Evolutionary conservation across 176 grass and related monocot species (phyloP).

Genomic region (Themeda triandra): DNA sequence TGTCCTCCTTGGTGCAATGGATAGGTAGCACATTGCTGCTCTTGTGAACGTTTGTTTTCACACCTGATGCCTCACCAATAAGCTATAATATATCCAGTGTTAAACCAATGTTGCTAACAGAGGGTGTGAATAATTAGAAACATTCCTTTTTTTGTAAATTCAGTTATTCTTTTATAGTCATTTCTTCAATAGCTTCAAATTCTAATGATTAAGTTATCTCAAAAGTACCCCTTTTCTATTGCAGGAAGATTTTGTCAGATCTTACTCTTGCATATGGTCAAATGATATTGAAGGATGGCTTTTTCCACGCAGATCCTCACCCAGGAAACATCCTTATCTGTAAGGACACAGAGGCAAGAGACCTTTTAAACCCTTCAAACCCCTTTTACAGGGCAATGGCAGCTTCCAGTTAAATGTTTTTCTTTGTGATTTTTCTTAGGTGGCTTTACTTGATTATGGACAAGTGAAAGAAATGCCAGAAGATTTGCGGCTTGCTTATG

Average conservation of each 20-base stretch:
- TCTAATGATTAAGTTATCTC: not conserved
- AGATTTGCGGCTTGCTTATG: constrained; percentile 86
- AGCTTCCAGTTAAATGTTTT: constrained; percentile 21
- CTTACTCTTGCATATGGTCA: constrained; percentile 98
- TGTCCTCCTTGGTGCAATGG: not conserved
- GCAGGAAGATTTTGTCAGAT: constrained; percentile 94
- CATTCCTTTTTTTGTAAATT: not conserved
- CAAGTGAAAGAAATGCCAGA: constrained; percentile 98
- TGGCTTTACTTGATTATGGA: constrained; percentile 98
- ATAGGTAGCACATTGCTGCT: not conserved
- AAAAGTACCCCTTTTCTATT: constrained; percentile 23
- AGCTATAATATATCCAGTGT: not conserved
- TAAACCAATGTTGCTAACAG: not conserved
- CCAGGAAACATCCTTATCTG: constrained; percentile 97
- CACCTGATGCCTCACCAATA: not conserved
- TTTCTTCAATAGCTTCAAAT: not conserved
- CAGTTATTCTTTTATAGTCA: not conserved
- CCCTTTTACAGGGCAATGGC: constrained; percentile 4
- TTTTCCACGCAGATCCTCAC: constrained; percentile 99
- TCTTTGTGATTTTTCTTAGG: constrained; percentile 47
- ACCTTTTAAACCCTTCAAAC: not conserved
- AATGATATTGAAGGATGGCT: constrained; percentile 99
- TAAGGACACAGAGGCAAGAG: constrained; percentile 81
- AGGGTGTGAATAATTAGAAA: not conserved
- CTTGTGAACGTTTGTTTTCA: not conserved